A percentile compares a stretch with the other conserved stretches of the same genome.
phyloP scores from a whole-genome alignment of 2,329 filamentous ascomycete genomes.

The Xylariaceae sp. region DNA sequence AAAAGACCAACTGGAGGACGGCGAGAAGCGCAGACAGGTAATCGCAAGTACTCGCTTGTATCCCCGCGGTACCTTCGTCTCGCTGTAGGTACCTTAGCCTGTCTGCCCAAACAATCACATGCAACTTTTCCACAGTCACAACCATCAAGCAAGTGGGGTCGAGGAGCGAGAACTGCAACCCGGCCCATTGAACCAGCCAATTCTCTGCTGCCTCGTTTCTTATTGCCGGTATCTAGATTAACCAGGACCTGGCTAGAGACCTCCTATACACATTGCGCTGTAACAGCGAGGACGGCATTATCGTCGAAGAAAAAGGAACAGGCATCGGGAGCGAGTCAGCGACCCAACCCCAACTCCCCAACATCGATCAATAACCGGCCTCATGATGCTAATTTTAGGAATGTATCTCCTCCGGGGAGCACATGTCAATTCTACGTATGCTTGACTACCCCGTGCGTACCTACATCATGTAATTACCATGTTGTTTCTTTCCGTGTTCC shows the following conservation, averaged over 20 bases:
- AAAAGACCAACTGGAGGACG: neutral
- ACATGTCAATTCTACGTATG: conserved; percentile 23
- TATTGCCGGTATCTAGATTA: neutral
- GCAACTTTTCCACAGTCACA: neutral
- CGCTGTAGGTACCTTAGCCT: neutral
- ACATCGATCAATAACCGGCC: neutral
- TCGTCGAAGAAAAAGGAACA: neutral
- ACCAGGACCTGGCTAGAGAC: neutral
- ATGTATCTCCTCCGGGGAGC: conserved; percentile 6
- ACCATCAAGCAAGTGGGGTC: neutral
- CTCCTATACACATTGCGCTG: too few relatives aligned
- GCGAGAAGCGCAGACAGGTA: neutral
- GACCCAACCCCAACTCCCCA: neutral
- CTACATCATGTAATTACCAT: neutral
- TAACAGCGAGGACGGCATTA: neutral
- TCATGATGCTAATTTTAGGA: neutral
- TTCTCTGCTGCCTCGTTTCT: neutral
- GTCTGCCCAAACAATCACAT: neutral
- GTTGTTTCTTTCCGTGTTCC: neutral
- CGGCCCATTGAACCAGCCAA: neutral
- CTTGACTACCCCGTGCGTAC: neutral
- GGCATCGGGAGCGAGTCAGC: neutral
- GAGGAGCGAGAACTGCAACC: neutral
- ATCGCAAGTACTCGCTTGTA: neutral
- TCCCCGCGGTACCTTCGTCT: neutral